Conservation (phyloP, 768 basidiomycete species). For the Rhodotorula toruloides region DNA sequence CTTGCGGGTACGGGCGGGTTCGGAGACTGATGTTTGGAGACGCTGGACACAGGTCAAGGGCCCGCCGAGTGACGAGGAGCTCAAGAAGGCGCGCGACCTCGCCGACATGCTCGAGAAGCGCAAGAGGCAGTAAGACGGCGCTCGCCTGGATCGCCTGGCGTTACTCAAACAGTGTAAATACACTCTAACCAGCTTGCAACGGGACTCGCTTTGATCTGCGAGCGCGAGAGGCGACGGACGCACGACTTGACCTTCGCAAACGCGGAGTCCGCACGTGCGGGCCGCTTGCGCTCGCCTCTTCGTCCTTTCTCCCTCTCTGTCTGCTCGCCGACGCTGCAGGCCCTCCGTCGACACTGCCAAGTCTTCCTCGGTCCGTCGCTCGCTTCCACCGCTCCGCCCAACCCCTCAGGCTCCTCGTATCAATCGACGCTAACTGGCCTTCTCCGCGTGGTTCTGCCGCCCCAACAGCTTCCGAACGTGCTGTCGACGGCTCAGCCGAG, state of each 20-base stretch:
- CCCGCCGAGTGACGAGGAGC: neutral
- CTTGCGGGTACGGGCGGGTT: too few species aligned
- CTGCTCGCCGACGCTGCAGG: too few species aligned
- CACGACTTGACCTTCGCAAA: too few species aligned
- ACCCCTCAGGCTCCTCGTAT: neutral
- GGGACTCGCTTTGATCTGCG: neutral
- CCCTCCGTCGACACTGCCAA: too few species aligned
- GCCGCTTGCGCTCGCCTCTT: too few species aligned
- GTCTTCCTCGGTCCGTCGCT: neutral
- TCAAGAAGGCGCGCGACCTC: neutral
- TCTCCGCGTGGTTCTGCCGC: neutral
- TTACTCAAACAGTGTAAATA: too few species aligned
- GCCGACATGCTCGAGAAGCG: neutral
- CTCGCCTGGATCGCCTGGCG: too few species aligned
- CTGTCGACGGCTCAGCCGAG: neutral
- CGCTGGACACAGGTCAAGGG: neutral
- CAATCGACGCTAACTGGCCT: neutral
- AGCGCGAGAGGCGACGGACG: too few species aligned
- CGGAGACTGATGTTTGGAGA: neutral
- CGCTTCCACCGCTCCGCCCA: neutral
- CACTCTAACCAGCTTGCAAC: too few species aligned
- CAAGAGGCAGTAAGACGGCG: neutral
- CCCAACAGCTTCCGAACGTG: neutral
- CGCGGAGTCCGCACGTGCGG: too few species aligned
- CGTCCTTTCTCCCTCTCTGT: too few species aligned